These are phyloP conservation scores for Fusarium anthophilum DNA, from an alignment of 2,329 filamentous ascomycete genomes.

Conservation along the genomic window DNA sequence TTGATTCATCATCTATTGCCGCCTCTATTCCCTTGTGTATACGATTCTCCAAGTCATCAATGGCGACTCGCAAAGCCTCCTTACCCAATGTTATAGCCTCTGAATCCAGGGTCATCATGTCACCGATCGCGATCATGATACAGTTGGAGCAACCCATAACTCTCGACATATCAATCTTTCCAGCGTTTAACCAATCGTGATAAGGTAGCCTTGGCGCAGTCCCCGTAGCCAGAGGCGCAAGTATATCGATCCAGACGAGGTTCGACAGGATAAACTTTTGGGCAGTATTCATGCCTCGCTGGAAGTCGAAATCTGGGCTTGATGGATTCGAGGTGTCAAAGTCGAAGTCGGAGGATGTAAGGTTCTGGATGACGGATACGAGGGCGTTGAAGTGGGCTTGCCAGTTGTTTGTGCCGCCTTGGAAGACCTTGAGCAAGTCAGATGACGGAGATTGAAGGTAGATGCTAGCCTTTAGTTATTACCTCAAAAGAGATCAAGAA, in stretches of 20 bases:
- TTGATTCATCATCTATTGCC: not conserved
- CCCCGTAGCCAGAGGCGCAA: conserved; percentile 20
- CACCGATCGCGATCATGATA: conserved; percentile 31
- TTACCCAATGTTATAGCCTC: not conserved
- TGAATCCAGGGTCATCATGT: not conserved
- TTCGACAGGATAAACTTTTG: conserved; percentile 30
- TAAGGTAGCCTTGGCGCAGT: conserved; percentile 7
- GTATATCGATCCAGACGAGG: conserved; percentile 37
- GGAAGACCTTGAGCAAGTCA: conserved; percentile 12
- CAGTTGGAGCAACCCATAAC: conserved; percentile 38
- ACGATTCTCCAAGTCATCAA: not conserved
- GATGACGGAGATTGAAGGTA: rapidly evolving
- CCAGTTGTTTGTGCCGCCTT: conserved; percentile 33
- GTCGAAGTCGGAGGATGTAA: not conserved
- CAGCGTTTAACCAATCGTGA: conserved; percentile 12
- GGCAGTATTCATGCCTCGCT: conserved; percentile 25
- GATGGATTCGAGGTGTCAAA: not conserved
- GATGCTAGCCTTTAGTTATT: not conserved
- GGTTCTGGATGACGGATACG: conserved; percentile 11
- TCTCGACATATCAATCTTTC: conserved; percentile 22
- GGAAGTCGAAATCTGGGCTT: conserved; percentile 7
- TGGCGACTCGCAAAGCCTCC: not conserved
- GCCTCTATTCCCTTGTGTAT: not conserved
- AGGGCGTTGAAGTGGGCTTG: conserved; percentile 34
- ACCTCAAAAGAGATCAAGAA: conserved; percentile 44